Conservation (phyloP, 2,329 filamentous ascomycete species). For the Aspergillus aculeatus region DNA sequence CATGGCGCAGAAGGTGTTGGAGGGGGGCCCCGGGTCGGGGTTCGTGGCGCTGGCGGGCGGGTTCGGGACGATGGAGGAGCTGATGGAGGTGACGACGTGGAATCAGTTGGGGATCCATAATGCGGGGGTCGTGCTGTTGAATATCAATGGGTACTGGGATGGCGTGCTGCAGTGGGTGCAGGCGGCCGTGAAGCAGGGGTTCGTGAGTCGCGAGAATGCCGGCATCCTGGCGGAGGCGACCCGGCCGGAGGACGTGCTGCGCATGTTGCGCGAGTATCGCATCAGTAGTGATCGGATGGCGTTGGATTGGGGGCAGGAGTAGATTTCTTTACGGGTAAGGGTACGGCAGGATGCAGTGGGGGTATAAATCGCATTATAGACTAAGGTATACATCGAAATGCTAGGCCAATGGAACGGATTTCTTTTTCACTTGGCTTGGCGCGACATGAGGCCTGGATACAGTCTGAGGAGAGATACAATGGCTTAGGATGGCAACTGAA, state of each 20-base stretch:
- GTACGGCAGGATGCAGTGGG: too few species aligned
- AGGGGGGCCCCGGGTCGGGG: conserved; percentile 76
- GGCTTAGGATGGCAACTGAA: too few species aligned
- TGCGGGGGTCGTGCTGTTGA: conserved; percentile 75
- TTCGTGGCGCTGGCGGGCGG: conserved; percentile 88
- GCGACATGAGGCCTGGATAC: too few species aligned
- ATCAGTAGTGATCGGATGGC: conserved; percentile 73
- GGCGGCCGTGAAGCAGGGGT: conserved; percentile 72
- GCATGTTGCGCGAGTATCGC: conserved; percentile 70
- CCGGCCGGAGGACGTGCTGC: conserved; percentile 69
- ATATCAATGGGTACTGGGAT: conserved; percentile 90
- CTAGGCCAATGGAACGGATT: too few species aligned
- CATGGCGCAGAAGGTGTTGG: conserved; percentile 86
- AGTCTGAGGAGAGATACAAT: too few species aligned
- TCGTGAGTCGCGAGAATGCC: conserved; percentile 69
- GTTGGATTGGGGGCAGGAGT: conserved; percentile 75
- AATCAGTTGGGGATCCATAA: conserved; percentile 94
- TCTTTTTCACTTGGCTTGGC: too few species aligned
- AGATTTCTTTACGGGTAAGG: conserved; percentile 15
- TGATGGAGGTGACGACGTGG: conserved; percentile 92
- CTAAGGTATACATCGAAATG: too few species aligned
- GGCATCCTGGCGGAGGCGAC: conserved; percentile 76
- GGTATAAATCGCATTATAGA: too few species aligned
- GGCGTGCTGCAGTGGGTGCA: conserved; percentile 79
- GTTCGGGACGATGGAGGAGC: conserved; percentile 92